Evolutionary conservation across 2,329 filamentous ascomycete species (phyloP).

Genomic region (Colletotrichum zoysiae): DNA sequence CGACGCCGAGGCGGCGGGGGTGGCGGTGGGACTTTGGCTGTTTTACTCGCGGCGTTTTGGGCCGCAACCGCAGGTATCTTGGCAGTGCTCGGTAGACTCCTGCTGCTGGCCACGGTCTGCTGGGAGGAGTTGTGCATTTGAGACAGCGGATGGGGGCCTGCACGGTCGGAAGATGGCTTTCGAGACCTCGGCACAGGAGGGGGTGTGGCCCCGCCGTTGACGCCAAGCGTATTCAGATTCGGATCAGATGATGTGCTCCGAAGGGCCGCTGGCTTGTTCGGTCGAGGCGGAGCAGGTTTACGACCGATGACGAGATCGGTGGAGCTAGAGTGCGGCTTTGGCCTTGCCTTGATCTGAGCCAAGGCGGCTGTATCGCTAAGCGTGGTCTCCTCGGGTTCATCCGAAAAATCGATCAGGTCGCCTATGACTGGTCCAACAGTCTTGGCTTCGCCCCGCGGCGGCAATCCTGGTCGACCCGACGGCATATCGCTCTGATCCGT

Average conservation of each 20-base stretch:
- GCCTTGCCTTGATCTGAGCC: slow-evolving; percentile 46
- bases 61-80: slow-evolving; percentile 24
- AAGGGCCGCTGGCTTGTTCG: slow-evolving; percentile 69
- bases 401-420: slow-evolving; percentile 71
- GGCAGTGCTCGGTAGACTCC: slow-evolving; percentile 26
- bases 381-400: slow-evolving; percentile 59
- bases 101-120: slow-evolving; percentile 47
- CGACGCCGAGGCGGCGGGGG: slow-evolving; percentile 63
- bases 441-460: slow-evolving; percentile 47
- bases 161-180: slow-evolving; percentile 47
- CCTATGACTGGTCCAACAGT: slow-evolving; percentile 62
- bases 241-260: slow-evolving; percentile 57
- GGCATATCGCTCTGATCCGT: slow-evolving; percentile 43
- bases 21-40: slow-evolving; percentile 50
- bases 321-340: slow-evolving; percentile 45
- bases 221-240: slow-evolving; percentile 30
- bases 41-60: slow-evolving; percentile 16
- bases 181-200: slow-evolving; percentile 54
- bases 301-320: slow-evolving; percentile 48
- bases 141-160: slow-evolving; percentile 54
- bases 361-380: slow-evolving; percentile 52
- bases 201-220: slow-evolving; percentile 29
- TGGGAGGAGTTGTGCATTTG: slow-evolving; percentile 57
- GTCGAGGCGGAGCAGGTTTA: slow-evolving; percentile 57
- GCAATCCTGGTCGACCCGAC: slow-evolving; percentile 49